Conservation (phyloP, 345 rosid species). For the Boechera retrofracta region DNA sequence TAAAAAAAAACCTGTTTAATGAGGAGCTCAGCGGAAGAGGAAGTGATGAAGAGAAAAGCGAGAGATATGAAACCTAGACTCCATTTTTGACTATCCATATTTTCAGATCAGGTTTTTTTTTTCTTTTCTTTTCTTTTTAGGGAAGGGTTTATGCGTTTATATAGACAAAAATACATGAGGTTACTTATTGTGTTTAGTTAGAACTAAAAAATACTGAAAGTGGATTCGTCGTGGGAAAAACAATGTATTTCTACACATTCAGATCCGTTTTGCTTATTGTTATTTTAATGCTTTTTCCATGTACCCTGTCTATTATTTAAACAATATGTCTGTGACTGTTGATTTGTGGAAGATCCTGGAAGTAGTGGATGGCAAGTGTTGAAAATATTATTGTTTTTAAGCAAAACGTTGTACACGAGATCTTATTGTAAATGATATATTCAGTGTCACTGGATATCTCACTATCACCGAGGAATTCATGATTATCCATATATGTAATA, state of each 20-base stretch:
- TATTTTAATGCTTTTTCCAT: neutral
- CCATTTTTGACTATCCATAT: slow-evolving; percentile 28
- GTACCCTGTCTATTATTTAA: neutral
- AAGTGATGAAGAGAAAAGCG: slow-evolving; percentile 37
- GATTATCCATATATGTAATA: neutral
- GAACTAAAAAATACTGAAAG: neutral
- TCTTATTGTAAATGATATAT: neutral
- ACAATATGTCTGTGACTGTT: neutral
- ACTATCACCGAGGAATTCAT: neutral
- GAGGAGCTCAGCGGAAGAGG: slow-evolving; percentile 34
- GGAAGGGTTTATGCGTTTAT: neutral
- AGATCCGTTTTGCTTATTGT: neutral
- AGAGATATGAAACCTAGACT: slow-evolving; percentile 21
- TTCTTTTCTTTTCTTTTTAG: neutral
- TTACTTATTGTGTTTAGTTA: neutral
- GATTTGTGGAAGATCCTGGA: neutral
- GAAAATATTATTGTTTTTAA: neutral
- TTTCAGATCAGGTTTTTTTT: neutral
- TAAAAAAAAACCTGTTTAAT: slow-evolving; percentile 26
- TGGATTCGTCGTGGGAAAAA: neutral
- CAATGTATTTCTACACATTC: neutral
- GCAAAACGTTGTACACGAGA: slow-evolving; percentile 10
- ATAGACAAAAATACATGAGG: neutral
- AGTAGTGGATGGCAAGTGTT: neutral
- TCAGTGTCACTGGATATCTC: neutral